Conservation (phyloP, 1,284 basidiomycete species). For the Gymnopus androsaceus region DNA sequence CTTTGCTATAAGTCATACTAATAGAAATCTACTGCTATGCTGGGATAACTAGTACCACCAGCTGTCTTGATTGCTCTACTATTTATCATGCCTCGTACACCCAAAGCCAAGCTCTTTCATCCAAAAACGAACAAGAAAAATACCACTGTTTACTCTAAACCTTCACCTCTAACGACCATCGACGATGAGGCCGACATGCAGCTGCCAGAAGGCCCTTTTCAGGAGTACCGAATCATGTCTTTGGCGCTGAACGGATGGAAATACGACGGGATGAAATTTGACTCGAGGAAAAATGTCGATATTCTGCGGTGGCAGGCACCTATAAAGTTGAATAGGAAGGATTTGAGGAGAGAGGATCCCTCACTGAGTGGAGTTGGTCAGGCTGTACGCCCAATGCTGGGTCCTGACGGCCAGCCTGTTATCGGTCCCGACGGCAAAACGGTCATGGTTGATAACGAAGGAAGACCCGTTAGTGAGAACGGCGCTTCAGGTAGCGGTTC, state of each 20-base stretch:
- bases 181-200: conserved; percentile 49
- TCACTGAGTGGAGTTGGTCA: conserved; percentile 39
- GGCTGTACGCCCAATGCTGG: conserved; percentile 69
- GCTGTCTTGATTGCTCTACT: too few species aligned
- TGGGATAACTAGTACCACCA: too few species aligned
- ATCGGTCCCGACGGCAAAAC: conserved; percentile 70
- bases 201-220: conserved; percentile 62
- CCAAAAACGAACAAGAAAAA: conserved; percentile 52
- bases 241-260: conserved; percentile 80
- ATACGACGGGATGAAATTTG: conserved; percentile 84
- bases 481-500: conserved; percentile 35
- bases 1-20: too few species aligned
- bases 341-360: conserved; percentile 58
- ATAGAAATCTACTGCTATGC: too few species aligned
- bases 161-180: conserved; percentile 29
- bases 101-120: conserved; percentile 46
- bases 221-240: conserved; percentile 75
- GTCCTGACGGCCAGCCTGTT: conserved; percentile 77
- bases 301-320: conserved; percentile 66
- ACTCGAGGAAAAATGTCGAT: conserved; percentile 68
- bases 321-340: conserved; percentile 85
- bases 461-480: conserved; percentile 57
- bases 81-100: conserved; percentile 41
- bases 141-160: conserved; percentile 23
- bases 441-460: conserved; percentile 81